Conservation (phyloP, 495 filamentous ascomycete genomes). For the Aspergillus saccharolyticus region DNA sequence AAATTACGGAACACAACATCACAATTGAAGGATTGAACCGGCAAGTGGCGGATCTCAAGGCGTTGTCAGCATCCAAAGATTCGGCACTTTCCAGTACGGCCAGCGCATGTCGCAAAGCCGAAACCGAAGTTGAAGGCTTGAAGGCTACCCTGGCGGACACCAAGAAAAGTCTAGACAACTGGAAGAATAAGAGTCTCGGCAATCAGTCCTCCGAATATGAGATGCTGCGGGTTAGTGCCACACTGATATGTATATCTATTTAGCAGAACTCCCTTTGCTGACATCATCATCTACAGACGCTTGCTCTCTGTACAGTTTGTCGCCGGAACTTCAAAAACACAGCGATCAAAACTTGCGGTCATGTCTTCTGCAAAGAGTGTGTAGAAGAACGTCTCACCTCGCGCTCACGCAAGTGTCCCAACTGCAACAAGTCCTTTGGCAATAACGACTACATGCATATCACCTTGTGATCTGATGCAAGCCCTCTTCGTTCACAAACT, state of each 20-base stretch:
- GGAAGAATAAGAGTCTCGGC: conserved; percentile 73
- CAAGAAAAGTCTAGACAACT: conserved; percentile 71
- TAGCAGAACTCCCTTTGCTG: conserved; percentile 23
- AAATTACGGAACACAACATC: conserved; percentile 60
- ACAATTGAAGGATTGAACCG: conserved; percentile 65
- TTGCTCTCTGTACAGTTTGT: conserved; percentile 88
- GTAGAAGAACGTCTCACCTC: conserved; percentile 80
- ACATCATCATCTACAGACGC: conserved; percentile 50
- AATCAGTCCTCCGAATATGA: conserved; percentile 79
- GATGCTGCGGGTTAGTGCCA: conserved; percentile 67
- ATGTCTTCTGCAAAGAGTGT: conserved; percentile 88
- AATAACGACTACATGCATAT: conserved; percentile 76
- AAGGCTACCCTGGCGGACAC: conserved; percentile 67
- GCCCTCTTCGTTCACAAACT: conserved; percentile 12
- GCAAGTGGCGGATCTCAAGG: conserved; percentile 71
- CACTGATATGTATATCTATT: not conserved
- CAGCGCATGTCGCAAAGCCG: conserved; percentile 61
- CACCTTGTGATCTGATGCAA: conserved; percentile 39
- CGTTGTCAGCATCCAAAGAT: conserved; percentile 69
- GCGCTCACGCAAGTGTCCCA: conserved; percentile 90
- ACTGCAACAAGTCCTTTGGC: conserved; percentile 85
- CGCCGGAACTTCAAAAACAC: conserved; percentile 89
- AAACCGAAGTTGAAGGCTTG: conserved; percentile 67
- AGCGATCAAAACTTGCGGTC: conserved; percentile 87
- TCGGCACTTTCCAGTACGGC: conserved; percentile 45